These are phyloP conservation scores for Monilinia vaccinii-corymbosi DNA, from an alignment of 2,329 filamentous ascomycete species.

Conservation along the genomic window DNA sequence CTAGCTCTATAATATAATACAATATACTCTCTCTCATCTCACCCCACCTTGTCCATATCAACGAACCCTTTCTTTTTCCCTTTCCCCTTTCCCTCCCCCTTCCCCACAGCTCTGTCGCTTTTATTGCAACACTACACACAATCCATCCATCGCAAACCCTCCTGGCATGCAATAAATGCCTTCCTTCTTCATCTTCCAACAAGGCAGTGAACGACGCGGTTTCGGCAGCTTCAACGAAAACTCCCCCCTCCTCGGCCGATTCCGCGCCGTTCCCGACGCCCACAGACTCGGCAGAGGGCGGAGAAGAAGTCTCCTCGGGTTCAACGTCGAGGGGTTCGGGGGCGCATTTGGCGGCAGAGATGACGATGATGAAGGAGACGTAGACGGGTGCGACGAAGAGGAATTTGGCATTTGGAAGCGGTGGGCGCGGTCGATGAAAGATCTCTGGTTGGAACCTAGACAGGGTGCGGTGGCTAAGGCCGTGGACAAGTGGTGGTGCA, in stretches of 20 bases:
- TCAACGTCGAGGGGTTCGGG: constrained; percentile 34
- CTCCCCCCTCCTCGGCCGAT: constrained; percentile 54
- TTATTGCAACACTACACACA: neutral
- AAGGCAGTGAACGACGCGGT: constrained; percentile 50
- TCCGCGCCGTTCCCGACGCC: constrained; percentile 49
- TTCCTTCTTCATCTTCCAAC: constrained; percentile 58
- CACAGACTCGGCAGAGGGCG: constrained; percentile 19
- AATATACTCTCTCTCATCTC: neutral
- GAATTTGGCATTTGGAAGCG: constrained; percentile 23
- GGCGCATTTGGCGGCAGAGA: constrained; percentile 27
- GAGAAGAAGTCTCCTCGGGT: constrained; percentile 37
- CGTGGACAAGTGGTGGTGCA: constrained; percentile 54
- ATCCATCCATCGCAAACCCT: neutral
- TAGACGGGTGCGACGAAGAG: constrained; percentile 18
- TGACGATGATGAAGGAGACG: constrained; percentile 31
- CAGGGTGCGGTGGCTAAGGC: constrained; percentile 48
- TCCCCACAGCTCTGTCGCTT: too few species aligned
- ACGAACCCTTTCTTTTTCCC: neutral
- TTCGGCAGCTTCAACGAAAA: constrained; percentile 39
- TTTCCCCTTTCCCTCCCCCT: neutral
- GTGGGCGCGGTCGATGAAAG: constrained; percentile 31
- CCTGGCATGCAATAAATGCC: constrained; percentile 38
- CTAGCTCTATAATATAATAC: too few species aligned
- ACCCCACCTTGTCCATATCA: neutral
- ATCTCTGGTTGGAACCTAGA: constrained; percentile 53